These are phyloP conservation scores for Boletus vinaceobasis DNA, from an alignment of 768 basidiomycete genomes.

Conservation along the genomic window DNA sequence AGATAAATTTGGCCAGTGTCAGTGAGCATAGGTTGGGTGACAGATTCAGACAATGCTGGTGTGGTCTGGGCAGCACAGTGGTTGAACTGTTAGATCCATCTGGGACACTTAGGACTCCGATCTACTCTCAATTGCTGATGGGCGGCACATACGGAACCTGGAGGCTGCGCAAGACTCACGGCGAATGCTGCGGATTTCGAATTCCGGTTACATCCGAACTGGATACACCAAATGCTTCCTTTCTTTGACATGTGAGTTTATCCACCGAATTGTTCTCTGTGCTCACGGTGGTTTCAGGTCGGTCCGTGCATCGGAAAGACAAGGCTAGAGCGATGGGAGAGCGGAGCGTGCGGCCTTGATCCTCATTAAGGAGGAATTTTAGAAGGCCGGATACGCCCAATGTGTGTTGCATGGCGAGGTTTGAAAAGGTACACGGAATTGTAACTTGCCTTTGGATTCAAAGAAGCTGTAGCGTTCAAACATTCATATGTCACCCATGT, in stretches of 20 bases:
- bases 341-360: slow-evolving; percentile 68
- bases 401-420: slow-evolving; percentile 55
- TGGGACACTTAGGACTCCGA: no score
- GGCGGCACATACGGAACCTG: no score
- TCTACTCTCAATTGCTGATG: no score
- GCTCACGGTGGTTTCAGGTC: slow-evolving; percentile 41
- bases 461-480: neutral
- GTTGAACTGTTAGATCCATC: no score
- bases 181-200: slow-evolving; percentile 1
- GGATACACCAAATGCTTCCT: slow-evolving; percentile 66
- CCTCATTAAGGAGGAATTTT: slow-evolving; percentile 69
- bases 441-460: neutral
- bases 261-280: neutral
- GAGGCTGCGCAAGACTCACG: neutral
- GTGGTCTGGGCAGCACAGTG: no score
- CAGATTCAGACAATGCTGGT: no score
- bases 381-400: slow-evolving; percentile 51
- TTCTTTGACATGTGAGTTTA: slow-evolving; percentile 66
- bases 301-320: slow-evolving; percentile 78
- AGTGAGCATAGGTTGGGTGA: no score
- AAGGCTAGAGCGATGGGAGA: slow-evolving; percentile 85
- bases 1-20: no score
- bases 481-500: neutral
- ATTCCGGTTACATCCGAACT: slow-evolving; percentile 37
- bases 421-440: slow-evolving; percentile 3